Conservation (phyloP, 164 flowering plant species). For the Hamamelis virginiana region DNA sequence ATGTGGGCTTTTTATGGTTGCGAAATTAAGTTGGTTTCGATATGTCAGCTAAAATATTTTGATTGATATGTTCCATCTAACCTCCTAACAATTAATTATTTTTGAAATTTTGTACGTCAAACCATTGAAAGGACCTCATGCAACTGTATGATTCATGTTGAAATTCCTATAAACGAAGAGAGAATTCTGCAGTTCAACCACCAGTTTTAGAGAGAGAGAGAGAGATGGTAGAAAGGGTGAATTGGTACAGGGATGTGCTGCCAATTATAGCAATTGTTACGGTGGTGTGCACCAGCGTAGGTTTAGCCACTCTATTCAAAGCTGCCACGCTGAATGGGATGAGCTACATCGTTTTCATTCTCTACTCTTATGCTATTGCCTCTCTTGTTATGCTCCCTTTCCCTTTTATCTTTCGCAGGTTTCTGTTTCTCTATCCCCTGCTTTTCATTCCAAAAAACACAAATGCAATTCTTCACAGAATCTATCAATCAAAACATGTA, state of each 20-base stretch:
- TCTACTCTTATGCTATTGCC: conserved; percentile 59
- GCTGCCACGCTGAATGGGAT: conserved; percentile 65
- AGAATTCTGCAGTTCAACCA: too few relatives aligned
- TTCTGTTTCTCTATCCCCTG: not conserved
- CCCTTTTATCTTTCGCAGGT: conserved; percentile 55
- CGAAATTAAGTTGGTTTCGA: too few relatives aligned
- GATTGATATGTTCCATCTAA: too few relatives aligned
- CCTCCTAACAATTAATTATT: too few relatives aligned
- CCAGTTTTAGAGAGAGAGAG: too few relatives aligned
- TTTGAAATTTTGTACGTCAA: too few relatives aligned
- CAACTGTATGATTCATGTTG: too few relatives aligned
- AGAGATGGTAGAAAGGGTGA: conserved; percentile 10
- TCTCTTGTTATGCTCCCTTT: conserved; percentile 63
- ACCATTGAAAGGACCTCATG: too few relatives aligned
- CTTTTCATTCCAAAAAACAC: not conserved
- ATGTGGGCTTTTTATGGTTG: too few relatives aligned
- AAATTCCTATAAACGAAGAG: too few relatives aligned
- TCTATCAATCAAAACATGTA: not conserved
- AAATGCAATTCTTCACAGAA: not conserved
- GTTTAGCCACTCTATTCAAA: conserved; percentile 65
- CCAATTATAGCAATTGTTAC: conserved; percentile 56
- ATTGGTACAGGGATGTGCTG: conserved; percentile 34
- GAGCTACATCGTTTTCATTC: conserved; percentile 61
- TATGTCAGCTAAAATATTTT: too few relatives aligned
- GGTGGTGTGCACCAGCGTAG: conserved; percentile 60